Evolutionary conservation across 2,329 filamentous ascomycete species (phyloP).

Genomic region (Aschersonia sp.): DNA sequence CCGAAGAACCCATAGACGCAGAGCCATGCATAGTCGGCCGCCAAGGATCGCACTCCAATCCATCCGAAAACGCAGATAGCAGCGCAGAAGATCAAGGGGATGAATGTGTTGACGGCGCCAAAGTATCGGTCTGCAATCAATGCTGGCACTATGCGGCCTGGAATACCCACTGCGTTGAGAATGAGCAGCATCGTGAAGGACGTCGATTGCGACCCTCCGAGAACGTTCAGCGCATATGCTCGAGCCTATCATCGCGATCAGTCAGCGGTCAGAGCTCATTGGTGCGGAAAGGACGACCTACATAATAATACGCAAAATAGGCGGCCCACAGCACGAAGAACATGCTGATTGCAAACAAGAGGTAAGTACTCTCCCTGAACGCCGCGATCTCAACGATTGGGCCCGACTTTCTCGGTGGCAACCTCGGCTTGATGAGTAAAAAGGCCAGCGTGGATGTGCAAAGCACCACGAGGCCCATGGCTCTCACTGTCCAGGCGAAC

Average conservation of each 20-base stretch:
- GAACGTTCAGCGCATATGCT: conserved; percentile 22
- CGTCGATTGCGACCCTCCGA: conserved; percentile 30
- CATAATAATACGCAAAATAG: conserved; percentile 34
- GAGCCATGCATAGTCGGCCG: conserved; percentile 39
- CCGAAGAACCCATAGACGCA: conserved; percentile 48
- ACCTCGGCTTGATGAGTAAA: conserved; percentile 27
- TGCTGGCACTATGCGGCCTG: conserved; percentile 38
- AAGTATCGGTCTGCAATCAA: conserved; percentile 37
- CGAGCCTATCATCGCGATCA: conserved; percentile 15
- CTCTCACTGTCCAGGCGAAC: conserved; percentile 50
- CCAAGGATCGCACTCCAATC: conserved; percentile 29
- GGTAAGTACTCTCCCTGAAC: conserved; percentile 32
- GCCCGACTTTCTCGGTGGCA: conserved; percentile 32
- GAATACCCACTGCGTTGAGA: conserved; percentile 41
- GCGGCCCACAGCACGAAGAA: conserved; percentile 31
- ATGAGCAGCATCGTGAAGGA: conserved; percentile 45
- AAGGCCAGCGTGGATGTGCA: conserved; percentile 23
- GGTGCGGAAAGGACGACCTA: conserved; percentile 8
- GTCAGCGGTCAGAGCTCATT: neutral
- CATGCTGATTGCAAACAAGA: conserved; percentile 17
- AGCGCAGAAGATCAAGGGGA: conserved; percentile 31
- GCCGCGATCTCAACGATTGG: conserved; percentile 34
- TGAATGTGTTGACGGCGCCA: conserved; percentile 40
- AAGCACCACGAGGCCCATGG: conserved; percentile 44
- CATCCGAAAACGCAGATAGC: conserved; percentile 34